Conservation (phyloP, 352 stramenopile genomes). For the Halophytophthora batemanensis region DNA sequence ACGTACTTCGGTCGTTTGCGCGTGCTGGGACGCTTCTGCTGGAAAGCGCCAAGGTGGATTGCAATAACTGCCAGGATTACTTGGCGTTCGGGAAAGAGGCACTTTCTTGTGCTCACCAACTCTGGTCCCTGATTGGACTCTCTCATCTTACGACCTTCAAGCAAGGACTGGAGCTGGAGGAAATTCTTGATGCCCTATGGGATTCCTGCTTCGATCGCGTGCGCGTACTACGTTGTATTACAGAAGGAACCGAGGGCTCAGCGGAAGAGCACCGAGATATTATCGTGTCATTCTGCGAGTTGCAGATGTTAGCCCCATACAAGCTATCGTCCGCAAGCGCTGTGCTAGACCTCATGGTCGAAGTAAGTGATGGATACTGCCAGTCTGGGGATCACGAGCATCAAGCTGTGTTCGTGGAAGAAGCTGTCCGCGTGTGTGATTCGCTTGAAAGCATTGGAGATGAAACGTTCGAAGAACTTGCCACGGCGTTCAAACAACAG, state of each 20-base stretch:
- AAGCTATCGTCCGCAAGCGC: conserved; percentile 35
- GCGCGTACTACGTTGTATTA: conserved; percentile 41
- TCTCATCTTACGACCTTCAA: conserved; percentile 68
- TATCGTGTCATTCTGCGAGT: conserved; percentile 54
- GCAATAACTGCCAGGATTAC: conserved; percentile 49
- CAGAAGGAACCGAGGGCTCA: conserved; percentile 5
- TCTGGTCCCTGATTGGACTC: conserved; percentile 68
- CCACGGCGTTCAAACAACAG: conserved; percentile 37
- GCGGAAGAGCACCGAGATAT: conserved; percentile 23
- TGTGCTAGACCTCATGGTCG: conserved; percentile 48
- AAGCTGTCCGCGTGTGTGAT: conserved; percentile 58
- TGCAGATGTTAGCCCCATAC: conserved; percentile 76
- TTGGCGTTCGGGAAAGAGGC: conserved; percentile 52
- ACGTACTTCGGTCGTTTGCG: conserved; percentile 71
- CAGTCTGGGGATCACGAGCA: conserved; percentile 29
- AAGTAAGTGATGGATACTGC: conserved; percentile 50
- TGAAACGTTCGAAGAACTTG: conserved; percentile 15
- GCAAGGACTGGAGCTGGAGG: conserved; percentile 57
- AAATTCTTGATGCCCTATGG: conserved; percentile 78
- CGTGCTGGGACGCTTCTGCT: conserved; percentile 63
- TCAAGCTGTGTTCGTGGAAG: conserved; percentile 48
- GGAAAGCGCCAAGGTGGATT: conserved; percentile 47
- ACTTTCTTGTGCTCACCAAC: conserved; percentile 37
- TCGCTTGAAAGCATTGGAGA: conserved; percentile 37
- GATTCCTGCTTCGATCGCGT: conserved; percentile 71